Conservation (phyloP, 805 yeast genomes). For the Candida silvicultrix region DNA sequence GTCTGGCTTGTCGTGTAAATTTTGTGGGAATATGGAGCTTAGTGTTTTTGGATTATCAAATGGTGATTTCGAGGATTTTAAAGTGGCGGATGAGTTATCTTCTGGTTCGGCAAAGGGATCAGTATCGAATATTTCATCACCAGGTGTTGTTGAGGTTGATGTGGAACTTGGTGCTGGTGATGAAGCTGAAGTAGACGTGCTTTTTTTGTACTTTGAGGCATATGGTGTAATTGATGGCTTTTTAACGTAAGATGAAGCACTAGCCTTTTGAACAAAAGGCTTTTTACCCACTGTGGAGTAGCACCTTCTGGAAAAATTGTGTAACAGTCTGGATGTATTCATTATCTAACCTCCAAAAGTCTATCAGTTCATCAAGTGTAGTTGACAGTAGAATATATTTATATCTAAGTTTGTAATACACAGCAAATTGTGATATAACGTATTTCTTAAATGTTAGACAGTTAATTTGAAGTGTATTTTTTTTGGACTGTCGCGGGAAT, state of each 20-base stretch:
- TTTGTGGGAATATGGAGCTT: slow-evolving; percentile 12
- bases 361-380: too few species aligned
- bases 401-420: too few species aligned
- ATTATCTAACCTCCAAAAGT: too few species aligned
- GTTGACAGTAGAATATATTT: too few species aligned
- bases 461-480: too few species aligned
- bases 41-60: slow-evolving; percentile 4
- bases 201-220: background rate
- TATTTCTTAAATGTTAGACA: too few species aligned
- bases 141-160: background rate
- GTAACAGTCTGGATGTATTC: background rate
- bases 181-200: background rate
- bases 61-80: background rate
- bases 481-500: too few species aligned
- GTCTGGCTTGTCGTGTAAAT: slow-evolving; percentile 17
- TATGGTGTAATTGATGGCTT: background rate
- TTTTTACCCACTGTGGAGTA: background rate
- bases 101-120: background rate
- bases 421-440: too few species aligned
- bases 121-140: background rate
- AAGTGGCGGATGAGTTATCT: background rate
- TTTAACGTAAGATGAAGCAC: background rate
- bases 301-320: background rate
- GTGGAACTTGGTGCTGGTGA: background rate
- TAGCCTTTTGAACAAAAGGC: background rate